These are phyloP conservation scores for Fusarium sterilihyphosum DNA, from an alignment of 2,329 filamentous ascomycete genomes.

Conservation along the genomic window DNA sequence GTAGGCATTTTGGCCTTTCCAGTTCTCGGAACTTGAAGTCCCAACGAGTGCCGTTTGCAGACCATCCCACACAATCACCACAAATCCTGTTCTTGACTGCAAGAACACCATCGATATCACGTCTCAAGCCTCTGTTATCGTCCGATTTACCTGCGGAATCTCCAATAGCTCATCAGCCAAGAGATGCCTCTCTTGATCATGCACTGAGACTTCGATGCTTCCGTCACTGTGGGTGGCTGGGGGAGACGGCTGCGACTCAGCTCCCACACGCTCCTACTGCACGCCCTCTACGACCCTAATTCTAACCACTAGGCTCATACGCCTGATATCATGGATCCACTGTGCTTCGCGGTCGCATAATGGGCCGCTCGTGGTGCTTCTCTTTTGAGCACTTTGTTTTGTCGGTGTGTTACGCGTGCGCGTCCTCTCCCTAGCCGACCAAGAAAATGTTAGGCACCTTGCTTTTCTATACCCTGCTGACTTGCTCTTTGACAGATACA, in stretches of 20 bases:
- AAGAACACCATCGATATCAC: slow-evolving; percentile 28
- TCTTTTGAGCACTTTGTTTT: slow-evolving; percentile 43
- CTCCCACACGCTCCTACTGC: slow-evolving; percentile 39
- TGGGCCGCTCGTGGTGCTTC: slow-evolving; percentile 45
- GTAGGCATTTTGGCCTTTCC: background rate
- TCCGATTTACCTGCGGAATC: slow-evolving; percentile 35
- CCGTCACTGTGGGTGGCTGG: slow-evolving; percentile 40
- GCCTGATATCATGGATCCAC: slow-evolving; percentile 47
- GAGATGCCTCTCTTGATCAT: slow-evolving; percentile 29
- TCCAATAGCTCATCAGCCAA: slow-evolving; percentile 34
- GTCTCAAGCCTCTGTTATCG: slow-evolving; percentile 23
- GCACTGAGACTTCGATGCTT: slow-evolving; percentile 17
- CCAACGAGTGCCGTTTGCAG: slow-evolving; percentile 13
- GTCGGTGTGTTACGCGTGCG: slow-evolving; percentile 51
- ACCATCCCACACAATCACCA: slow-evolving; percentile 29
- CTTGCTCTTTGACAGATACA: slow-evolving; percentile 31
- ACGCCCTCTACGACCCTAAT: slow-evolving; percentile 24
- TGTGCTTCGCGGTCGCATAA: slow-evolving; percentile 50
- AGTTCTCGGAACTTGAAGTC: slow-evolving; percentile 14
- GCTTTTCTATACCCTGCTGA: slow-evolving; percentile 31
- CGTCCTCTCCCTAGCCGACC: slow-evolving; percentile 36
- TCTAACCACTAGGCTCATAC: slow-evolving; percentile 41
- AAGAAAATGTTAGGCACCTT: slow-evolving; percentile 30
- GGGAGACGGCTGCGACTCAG: slow-evolving; percentile 29
- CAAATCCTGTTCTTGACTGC: slow-evolving; percentile 9